Evolutionary conservation across 2,329 filamentous ascomycete species (phyloP), one percentile per base, ranked within the genome.

Genomic region (Aspergillus tanneri): DNA sequence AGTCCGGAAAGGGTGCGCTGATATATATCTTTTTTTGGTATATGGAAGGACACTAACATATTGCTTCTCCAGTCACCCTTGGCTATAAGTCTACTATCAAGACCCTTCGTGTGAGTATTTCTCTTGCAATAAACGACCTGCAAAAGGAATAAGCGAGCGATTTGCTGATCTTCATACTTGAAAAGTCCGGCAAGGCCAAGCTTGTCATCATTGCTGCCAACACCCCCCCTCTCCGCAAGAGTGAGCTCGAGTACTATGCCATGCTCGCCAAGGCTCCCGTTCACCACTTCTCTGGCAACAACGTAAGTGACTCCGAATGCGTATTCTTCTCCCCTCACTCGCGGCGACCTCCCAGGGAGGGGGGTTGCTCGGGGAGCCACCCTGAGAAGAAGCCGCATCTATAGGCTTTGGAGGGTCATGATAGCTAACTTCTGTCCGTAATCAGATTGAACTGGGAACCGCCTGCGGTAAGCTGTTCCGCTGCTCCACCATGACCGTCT

Each of bases 391-490:
- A 90, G 90, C 87, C 85, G 44, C 42, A 55, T 19, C 30, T 34
- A 34, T 18, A 34, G 57, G 54, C 57, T 57, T 54, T 53, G 50
- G 55, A 59, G 51, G 50, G 54, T 57, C 25, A 21, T n/a, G 50
- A 54, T 73, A 61, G 82, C 83, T 86, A 78, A 86, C 81, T 69
- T 57, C 71, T 53, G 64, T 25, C 30, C 19, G 34, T 32, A 39
- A 30, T 70, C 75, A 97, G 91, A 96, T 97, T 72, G 93, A 97
- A 81, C 84, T 99, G 63, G 93, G 93, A 71, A 97, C 91, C 72
- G 91, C 90, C 65, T 96, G 91, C 80, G 93, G 93, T 82, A 97
- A 97, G 83, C 87, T 99, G 72, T 99, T 95, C 87, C 85, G 90
- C 66, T 95, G 89, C 85, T 92, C 89, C 63, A 96, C 91, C 77